These are phyloP conservation scores for Pestalotiopsis sp. DNA, from an alignment of 2,329 filamentous ascomycete genomes.

Conservation along the genomic window DNA sequence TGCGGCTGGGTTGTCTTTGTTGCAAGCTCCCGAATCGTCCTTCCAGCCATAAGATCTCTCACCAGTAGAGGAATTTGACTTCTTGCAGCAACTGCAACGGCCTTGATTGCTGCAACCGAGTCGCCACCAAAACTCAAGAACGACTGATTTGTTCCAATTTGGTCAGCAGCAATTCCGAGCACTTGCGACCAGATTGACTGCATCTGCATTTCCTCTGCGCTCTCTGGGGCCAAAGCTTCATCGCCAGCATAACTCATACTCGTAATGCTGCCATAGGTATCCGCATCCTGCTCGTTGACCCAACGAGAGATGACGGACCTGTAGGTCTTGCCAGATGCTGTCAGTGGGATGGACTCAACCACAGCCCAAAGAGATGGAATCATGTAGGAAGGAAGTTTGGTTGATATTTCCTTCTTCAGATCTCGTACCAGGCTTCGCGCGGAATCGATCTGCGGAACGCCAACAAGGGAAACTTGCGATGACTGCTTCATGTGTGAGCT, in stretches of 20 bases:
- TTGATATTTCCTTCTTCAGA: neutral
- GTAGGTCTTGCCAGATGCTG: conserved; percentile 17
- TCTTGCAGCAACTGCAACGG: neutral
- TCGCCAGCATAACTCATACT: neutral
- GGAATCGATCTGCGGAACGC: conserved; percentile 25
- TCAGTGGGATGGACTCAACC: conserved; percentile 15
- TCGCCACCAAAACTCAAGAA: conserved; percentile 13
- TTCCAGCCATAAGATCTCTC: conserved; percentile 10
- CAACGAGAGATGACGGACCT: conserved; percentile 8
- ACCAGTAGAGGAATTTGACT: neutral
- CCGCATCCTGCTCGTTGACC: conserved; percentile 15
- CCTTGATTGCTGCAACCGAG: conserved; percentile 14
- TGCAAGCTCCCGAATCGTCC: conserved; percentile 8
- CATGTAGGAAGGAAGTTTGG: conserved; percentile 19
- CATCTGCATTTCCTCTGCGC: conserved; percentile 3
- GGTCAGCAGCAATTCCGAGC: neutral
- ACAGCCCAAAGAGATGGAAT: conserved; percentile 15
- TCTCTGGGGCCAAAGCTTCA: neutral
- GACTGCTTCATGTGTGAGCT: conserved; percentile 15
- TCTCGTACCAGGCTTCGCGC: neutral
- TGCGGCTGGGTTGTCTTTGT: neutral
- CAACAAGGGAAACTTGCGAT: conserved; percentile 21
- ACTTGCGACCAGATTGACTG: conserved; percentile 9
- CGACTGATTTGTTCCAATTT: conserved; percentile 4
- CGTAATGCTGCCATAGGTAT: neutral